phyloP scores from a whole-genome alignment of 73 alveolate genomes.

The Paramecium tetraurelia region DNA sequence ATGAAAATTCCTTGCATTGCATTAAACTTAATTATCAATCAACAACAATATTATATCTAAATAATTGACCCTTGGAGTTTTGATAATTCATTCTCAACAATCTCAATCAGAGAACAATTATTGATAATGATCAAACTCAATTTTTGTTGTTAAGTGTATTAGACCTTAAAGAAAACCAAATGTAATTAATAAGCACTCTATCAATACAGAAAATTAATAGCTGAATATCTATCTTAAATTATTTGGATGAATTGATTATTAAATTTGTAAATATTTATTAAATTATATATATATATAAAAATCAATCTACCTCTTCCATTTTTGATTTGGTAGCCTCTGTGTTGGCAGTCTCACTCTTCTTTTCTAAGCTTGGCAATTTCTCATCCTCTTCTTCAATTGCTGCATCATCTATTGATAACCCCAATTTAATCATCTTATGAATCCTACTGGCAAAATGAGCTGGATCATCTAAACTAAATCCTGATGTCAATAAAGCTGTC shows the following conservation, averaged over 20 bases:
- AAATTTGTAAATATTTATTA: not conserved
- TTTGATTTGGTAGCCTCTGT: slow-evolving; percentile 75
- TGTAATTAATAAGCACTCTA: not conserved
- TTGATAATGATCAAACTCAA: not conserved
- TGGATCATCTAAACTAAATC: slow-evolving; percentile 98
- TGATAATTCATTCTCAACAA: not conserved
- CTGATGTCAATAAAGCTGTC: slow-evolving; percentile 98
- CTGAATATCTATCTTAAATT: not conserved
- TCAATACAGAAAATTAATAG: not conserved
- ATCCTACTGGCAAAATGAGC: slow-evolving; percentile 97
- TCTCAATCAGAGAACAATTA: not conserved
- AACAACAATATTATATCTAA: not conserved
- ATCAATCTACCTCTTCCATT: slow-evolving; percentile 88
- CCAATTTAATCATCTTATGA: slow-evolving; percentile 98
- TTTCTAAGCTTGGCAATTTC: slow-evolving; percentile 43
- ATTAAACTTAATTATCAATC: not conserved
- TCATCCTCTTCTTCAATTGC: slow-evolving; percentile 75
- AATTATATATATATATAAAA: not conserved
- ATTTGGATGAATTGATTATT: slow-evolving; percentile 11
- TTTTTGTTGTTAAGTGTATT: not conserved
- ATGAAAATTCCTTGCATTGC: not conserved
- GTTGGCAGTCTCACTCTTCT: slow-evolving; percentile 59
- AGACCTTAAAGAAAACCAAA: not conserved
- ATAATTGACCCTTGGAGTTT: not conserved
- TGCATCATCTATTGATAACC: slow-evolving; percentile 88